Conservation (phyloP, 2,329 filamentous ascomycete species). For the Emmonsiellopsis sp. region DNA sequence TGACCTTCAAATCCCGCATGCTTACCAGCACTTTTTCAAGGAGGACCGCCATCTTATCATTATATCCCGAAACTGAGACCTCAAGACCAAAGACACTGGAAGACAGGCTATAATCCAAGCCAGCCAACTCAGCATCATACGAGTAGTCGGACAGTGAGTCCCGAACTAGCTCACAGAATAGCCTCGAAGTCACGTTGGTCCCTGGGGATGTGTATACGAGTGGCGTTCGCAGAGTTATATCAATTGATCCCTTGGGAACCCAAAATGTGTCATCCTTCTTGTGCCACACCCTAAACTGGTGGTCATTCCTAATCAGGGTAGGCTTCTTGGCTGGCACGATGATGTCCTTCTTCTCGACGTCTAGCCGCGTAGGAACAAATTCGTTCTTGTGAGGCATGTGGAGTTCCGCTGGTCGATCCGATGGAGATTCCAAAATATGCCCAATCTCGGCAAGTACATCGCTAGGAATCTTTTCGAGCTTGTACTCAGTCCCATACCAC, state of each 20-base stretch:
- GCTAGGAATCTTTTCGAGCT: constrained; percentile 64
- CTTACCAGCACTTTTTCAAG: constrained; percentile 79
- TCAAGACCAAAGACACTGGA: constrained; percentile 65
- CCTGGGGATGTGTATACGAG: constrained; percentile 70
- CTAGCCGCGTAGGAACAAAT: constrained; percentile 86
- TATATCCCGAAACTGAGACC: constrained; percentile 79
- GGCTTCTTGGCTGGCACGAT: constrained; percentile 63
- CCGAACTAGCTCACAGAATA: constrained; percentile 78
- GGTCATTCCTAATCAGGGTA: constrained; percentile 75
- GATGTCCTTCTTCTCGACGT: constrained; percentile 92
- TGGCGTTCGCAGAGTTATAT: constrained; percentile 70
- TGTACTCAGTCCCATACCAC: constrained; percentile 97
- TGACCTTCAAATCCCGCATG: constrained; percentile 74
- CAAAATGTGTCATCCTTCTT: constrained; percentile 99
- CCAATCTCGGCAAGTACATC: constrained; percentile 65
- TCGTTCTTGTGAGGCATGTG: constrained; percentile 89
- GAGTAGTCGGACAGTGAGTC: constrained; percentile 89
- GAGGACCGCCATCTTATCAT: constrained; percentile 87
- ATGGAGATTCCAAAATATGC: constrained; percentile 50
- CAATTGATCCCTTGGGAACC: constrained; percentile 87
- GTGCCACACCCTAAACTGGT: constrained; percentile 76
- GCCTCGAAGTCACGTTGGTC: constrained; percentile 63
- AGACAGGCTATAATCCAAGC: constrained; percentile 70
- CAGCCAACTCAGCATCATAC: constrained; percentile 90
- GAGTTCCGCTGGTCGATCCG: constrained; percentile 56